Evolutionary conservation across 257 asterid genomes (phyloP).

Genomic region (Perilla frutescens): DNA sequence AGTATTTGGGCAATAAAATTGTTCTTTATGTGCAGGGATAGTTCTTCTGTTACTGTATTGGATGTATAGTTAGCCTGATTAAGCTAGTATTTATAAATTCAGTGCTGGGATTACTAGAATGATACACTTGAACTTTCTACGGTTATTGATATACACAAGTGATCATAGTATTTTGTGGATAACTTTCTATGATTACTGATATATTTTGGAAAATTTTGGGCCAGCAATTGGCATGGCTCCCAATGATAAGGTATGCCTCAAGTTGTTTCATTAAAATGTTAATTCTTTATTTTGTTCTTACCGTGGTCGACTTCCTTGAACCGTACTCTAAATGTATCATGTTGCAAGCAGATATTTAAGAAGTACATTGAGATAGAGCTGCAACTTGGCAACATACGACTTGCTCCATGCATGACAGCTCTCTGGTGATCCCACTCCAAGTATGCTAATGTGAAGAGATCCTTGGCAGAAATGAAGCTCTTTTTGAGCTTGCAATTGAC

Average conservation of each 20-base stretch:
- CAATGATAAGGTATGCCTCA: constrained; percentile 58
- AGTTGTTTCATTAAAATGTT: constrained; percentile 12
- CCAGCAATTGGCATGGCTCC: constrained; percentile 70
- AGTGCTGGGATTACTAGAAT: too few relatives aligned
- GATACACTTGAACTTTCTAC: too few relatives aligned
- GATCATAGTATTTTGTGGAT: too few relatives aligned
- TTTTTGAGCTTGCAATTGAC: constrained; percentile 94
- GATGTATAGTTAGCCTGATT: too few relatives aligned
- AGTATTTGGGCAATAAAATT: too few relatives aligned
- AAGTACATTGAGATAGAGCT: constrained; percentile 96
- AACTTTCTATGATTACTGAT: too few relatives aligned
- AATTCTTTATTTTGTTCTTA: constrained; percentile 20
- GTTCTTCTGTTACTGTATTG: too few relatives aligned
- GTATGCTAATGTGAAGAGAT: constrained; percentile 84
- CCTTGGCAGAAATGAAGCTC: constrained; percentile 84
- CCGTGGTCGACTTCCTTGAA: constrained; percentile 25
- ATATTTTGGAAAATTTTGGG: constrained; percentile 63
- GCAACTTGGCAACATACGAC: constrained; percentile 86
- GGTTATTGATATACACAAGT: too few relatives aligned
- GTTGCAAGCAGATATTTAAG: constrained; percentile 77
- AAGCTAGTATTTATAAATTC: too few relatives aligned
- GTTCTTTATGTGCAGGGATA: too few relatives aligned
- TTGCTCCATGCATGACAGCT: too few relatives aligned
- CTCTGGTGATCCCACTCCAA: too few relatives aligned
- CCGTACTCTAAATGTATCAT: constrained; percentile 23